phyloP scores from a whole-genome alignment of 1,284 basidiomycete species.

The Taiwanofungus camphoratus region DNA sequence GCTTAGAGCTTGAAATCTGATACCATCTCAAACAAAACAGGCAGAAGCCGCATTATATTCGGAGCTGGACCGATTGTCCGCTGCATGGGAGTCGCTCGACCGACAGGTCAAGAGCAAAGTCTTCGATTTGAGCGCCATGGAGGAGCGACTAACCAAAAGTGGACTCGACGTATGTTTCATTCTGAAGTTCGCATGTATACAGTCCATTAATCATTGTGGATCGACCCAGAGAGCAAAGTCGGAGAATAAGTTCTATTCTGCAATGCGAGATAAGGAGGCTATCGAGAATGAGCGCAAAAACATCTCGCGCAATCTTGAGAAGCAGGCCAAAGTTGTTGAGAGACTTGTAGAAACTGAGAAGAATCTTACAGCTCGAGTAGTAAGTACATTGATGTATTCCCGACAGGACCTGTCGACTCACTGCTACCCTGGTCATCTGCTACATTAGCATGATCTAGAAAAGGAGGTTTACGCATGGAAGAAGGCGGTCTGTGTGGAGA shows the following conservation, averaged over 20 bases:
- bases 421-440: background rate
- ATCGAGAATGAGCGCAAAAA: conserved; percentile 75
- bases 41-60: conserved; percentile 75
- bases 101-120: conserved; percentile 81
- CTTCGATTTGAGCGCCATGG: conserved; percentile 72
- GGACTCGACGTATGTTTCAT: conserved; percentile 52
- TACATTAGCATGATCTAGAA: conserved; percentile 41
- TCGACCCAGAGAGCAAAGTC: conserved; percentile 75
- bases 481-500: conserved; percentile 36
- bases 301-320: conserved; percentile 61
- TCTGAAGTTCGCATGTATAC: conserved; percentile 1
- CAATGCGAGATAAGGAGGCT: conserved; percentile 87
- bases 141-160: conserved; percentile 68
- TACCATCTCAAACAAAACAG: conserved; percentile 33
- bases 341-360: conserved; percentile 64
- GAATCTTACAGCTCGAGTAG: conserved; percentile 13
- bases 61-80: conserved; percentile 84
- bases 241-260: conserved; percentile 92
- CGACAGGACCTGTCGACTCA: background rate
- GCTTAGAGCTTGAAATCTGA: background rate
- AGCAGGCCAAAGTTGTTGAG: conserved; percentile 76
- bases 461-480: conserved; percentile 40
- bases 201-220: conserved; percentile 3
- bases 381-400: background rate
- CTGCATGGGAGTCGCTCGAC: conserved; percentile 86